phyloP scores from a whole-genome alignment of 2,329 filamentous ascomycete genomes.

The Curvularia spicifera region DNA sequence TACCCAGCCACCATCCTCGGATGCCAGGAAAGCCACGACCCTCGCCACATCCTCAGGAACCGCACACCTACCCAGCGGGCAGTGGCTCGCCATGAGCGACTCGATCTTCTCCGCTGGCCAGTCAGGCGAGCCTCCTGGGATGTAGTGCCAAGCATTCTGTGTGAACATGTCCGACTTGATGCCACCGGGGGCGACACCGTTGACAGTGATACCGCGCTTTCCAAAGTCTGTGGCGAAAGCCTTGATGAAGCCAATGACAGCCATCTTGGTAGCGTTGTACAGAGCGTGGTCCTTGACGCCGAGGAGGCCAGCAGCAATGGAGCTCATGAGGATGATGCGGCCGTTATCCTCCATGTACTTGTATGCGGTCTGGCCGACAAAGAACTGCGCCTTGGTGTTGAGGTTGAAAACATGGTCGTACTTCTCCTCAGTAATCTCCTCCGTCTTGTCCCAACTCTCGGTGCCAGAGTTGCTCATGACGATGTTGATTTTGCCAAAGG shows the following conservation, averaged over 20 bases:
- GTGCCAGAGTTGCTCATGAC: constrained; percentile 65
- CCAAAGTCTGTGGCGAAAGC: constrained; percentile 75
- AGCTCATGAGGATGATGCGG: constrained; percentile 75
- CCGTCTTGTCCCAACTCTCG: constrained; percentile 71
- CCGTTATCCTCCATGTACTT: constrained; percentile 73
- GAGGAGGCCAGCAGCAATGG: constrained; percentile 70
- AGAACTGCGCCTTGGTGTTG: constrained; percentile 75
- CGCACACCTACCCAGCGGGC: constrained; percentile 58
- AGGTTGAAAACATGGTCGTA: constrained; percentile 74
- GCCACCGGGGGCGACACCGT: constrained; percentile 73
- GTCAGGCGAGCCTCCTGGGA: constrained; percentile 57
- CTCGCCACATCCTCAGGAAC: constrained; percentile 54
- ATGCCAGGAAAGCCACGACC: constrained; percentile 51
- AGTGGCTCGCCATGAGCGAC: constrained; percentile 57
- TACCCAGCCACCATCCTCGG: constrained; percentile 51
- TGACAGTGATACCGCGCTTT: constrained; percentile 71
- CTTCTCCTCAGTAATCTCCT: constrained; percentile 72
- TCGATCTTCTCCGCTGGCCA: constrained; percentile 59
- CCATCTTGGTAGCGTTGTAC: constrained; percentile 75
- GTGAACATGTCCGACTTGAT: constrained; percentile 82
- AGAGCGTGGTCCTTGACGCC: constrained; percentile 74
- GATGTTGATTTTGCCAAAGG: constrained; percentile 54
- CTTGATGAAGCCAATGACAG: constrained; percentile 75
- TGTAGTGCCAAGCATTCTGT: constrained; percentile 64
- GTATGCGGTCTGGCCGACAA: constrained; percentile 77